Percentiles rank a stretch among this genome's conserved stretches.
Conservation (phyloP, 306 rosid genomes). For the Prunus fruticosa region DNA sequence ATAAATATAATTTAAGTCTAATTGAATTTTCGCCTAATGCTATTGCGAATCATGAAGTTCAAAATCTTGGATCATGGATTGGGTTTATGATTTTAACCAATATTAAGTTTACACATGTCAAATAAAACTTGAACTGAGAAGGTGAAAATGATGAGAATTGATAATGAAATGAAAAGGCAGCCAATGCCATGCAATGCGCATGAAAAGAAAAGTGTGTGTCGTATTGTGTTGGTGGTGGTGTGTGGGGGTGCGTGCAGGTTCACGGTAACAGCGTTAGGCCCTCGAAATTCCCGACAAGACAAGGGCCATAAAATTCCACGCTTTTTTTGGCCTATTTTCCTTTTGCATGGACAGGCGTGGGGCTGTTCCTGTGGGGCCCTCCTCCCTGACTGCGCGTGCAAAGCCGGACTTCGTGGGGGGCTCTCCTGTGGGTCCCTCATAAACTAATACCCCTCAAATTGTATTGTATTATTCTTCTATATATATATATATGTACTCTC, state of each 20-base stretch:
- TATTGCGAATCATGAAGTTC: too few relatives aligned
- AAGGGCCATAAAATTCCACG: conserved; percentile 41
- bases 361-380: conserved; percentile 30
- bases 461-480: too few relatives aligned
- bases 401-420: conserved; percentile 67
- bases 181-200: neutral
- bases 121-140: too few relatives aligned
- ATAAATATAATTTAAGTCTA: too few relatives aligned
- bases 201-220: neutral
- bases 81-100: too few relatives aligned
- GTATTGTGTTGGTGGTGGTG: neutral
- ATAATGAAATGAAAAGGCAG: too few relatives aligned
- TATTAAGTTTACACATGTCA: too few relatives aligned
- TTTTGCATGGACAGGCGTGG: conserved; percentile 61
- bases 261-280: conserved; percentile 18
- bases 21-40: too few relatives aligned
- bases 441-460: neutral
- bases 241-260: neutral
- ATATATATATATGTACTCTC: neutral
- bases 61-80: too few relatives aligned
- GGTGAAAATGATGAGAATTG: too few relatives aligned
- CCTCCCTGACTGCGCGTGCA: conserved; percentile 67
- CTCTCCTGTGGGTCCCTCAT: conserved; percentile 35
- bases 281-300: conserved; percentile 26
- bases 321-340: neutral